Evolutionary conservation across 2,329 filamentous ascomycete species (phyloP), one percentile per base, ranked within the genome.

Genomic region (Graphilbum fragrans): DNA sequence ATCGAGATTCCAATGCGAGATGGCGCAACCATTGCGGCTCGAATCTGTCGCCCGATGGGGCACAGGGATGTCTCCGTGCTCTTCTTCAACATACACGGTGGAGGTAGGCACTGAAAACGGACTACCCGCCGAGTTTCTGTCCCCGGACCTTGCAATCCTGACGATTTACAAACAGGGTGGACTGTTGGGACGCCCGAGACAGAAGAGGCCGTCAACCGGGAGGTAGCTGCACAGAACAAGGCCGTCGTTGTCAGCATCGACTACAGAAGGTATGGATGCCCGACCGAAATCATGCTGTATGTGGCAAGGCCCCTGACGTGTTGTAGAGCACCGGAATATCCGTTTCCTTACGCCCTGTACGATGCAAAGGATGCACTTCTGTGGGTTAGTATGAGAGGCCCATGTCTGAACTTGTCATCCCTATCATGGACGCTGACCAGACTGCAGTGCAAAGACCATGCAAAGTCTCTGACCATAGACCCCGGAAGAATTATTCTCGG

Each of bases 311-410:
- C n/a, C n/a, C n/a, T n/a, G n/a, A n/a, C n/a, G n/a, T n/a, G n/a
- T n/a, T n/a, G n/a, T n/a, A 48, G 46, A 29, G 46, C 46, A 1
- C 46, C 48, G 2, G 48, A 49, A n/a, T 48, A 23, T 25, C 44
- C 42, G 21, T 49, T 45, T 35, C 48, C 48, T 12, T 47, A 48
- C 19, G 39, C 48, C 11, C n/a, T 49, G 1, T 29, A 49, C 22
- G 48, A 49, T 19, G 19, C 37, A 4, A 36, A 29, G 17, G 48
- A 49, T 19, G 44, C 29, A 1, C 41, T 49, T 17, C 20, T 41
- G 20, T 49, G 45, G 45, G 46, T 45, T 40, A 22, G 10, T 16
- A 5, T 3, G 23, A 29, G 8, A 9, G 25, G 27, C 5, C 21
- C 10, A 9, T 6, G n/a, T n/a, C 9, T 32, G 25, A 12, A 27